These are phyloP conservation scores for Thielaviopsis euricoi DNA, from an alignment of 2,329 filamentous ascomycete species.

Conservation along the genomic window DNA sequence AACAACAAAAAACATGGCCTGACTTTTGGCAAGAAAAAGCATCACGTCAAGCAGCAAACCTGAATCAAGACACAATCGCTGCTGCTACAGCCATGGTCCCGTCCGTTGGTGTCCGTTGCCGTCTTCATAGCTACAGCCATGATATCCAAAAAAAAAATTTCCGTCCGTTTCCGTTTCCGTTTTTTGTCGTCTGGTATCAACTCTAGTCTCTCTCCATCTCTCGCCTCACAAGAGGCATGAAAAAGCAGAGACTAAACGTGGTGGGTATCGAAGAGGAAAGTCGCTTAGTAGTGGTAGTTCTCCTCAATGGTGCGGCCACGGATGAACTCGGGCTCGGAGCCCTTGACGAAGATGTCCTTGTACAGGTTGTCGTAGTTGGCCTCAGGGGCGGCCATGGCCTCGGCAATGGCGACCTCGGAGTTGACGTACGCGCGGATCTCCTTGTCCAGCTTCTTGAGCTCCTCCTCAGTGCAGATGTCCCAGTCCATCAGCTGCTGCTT, in stretches of 20 bases:
- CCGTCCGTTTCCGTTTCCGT: background rate
- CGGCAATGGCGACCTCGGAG: conserved; percentile 75
- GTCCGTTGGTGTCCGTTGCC: background rate
- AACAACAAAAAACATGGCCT: background rate
- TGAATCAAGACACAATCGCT: background rate
- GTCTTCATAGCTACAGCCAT: background rate
- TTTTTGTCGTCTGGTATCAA: background rate
- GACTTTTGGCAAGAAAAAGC: background rate
- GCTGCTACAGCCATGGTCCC: background rate
- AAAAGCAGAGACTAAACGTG: background rate
- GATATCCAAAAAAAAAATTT: too few species aligned
- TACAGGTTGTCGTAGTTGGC: conserved; percentile 67
- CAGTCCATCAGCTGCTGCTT: conserved; percentile 98
- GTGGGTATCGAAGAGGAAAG: conserved; percentile 15
- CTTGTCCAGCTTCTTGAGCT: conserved; percentile 94
- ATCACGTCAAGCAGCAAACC: background rate
- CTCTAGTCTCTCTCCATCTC: background rate
- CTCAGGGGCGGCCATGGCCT: conserved; percentile 73
- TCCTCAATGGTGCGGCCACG: conserved; percentile 79
- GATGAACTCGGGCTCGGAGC: conserved; percentile 75
- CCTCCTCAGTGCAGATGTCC: conserved; percentile 78
- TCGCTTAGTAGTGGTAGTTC: conserved; percentile 60
- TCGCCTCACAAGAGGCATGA: background rate
- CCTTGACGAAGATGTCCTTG: conserved; percentile 90
- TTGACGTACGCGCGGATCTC: conserved; percentile 73